These are phyloP conservation scores for Pseudogymnoascus sp. DNA, from an alignment of 2,329 filamentous ascomycete species.

Conservation along the genomic window DNA sequence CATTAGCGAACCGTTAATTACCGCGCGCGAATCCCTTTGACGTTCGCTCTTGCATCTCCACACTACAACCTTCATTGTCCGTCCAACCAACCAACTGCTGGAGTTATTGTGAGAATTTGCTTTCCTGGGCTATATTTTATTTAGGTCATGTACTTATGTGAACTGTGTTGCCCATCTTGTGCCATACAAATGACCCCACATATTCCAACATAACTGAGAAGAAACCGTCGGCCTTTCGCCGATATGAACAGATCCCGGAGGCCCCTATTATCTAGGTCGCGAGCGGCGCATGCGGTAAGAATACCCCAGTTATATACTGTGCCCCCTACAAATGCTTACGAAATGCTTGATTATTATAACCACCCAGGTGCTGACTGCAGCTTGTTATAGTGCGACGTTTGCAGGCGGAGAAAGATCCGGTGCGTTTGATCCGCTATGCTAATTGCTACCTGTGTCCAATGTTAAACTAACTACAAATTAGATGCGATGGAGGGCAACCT, in stretches of 20 bases:
- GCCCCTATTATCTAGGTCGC: background rate
- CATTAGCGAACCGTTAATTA: background rate
- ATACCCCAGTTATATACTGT: background rate
- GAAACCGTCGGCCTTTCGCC: background rate
- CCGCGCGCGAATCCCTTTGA: background rate
- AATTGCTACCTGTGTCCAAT: constrained; percentile 5
- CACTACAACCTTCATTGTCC: background rate
- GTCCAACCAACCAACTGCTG: background rate
- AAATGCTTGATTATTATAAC: background rate
- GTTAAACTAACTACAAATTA: constrained; percentile 18
- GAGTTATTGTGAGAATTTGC: background rate
- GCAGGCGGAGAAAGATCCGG: constrained; percentile 41
- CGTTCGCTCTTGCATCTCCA: background rate
- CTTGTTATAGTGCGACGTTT: constrained; percentile 37
- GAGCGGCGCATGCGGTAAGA: constrained; percentile 5
- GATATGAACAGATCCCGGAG: background rate
- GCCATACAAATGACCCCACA: background rate
- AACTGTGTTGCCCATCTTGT: background rate
- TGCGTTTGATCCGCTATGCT: constrained; percentile 17
- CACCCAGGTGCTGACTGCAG: background rate
- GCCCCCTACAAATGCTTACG: background rate
- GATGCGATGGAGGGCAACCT: constrained; percentile 41
- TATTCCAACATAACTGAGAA: background rate
- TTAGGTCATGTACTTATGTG: background rate
- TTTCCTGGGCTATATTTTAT: background rate